Percentiles rank a stretch among this genome's conserved stretches.
phyloP scores from a whole-genome alignment of 192 early-diverging fungal species.

The Jimgerdemannia flammicorona region DNA sequence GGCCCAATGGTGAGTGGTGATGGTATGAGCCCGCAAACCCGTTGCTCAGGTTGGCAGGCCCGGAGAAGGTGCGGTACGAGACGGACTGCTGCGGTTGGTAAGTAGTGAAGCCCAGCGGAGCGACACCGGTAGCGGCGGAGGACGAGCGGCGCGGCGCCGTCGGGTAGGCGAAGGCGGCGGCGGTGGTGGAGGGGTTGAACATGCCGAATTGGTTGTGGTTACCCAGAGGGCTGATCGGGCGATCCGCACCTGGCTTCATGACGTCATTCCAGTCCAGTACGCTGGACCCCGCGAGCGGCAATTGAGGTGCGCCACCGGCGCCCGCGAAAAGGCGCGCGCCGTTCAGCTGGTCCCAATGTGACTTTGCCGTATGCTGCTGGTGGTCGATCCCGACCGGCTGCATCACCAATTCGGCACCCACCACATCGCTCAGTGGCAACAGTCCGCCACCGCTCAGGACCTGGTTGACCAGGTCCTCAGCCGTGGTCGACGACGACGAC shows the following conservation, averaged over 20 bases:
- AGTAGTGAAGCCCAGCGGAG: neutral
- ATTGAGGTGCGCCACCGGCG: too few species aligned
- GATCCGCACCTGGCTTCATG: neutral
- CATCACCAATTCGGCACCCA: neutral
- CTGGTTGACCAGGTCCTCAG: neutral
- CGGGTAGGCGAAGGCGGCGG: neutral
- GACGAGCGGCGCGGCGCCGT: neutral
- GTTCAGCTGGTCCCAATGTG: neutral
- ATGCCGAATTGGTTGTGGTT: neutral
- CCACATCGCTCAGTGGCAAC: neutral
- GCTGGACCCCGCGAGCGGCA: neutral
- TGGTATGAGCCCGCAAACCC: neutral
- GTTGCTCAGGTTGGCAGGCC: neutral
- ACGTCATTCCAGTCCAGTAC: neutral
- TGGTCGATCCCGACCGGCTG: neutral
- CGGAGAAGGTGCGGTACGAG: neutral
- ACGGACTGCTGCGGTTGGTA: neutral
- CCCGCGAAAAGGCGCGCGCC: neutral
- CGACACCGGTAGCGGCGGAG: neutral
- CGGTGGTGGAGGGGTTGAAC: neutral
- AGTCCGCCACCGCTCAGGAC: neutral
- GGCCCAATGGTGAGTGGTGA: neutral
- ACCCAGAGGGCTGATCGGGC: neutral
- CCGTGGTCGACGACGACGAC: neutral
- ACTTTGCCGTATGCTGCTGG: neutral